Evolutionary conservation across 2,329 filamentous ascomycete species (phyloP).

Genomic region (Microdochium trichocladiopsis): DNA sequence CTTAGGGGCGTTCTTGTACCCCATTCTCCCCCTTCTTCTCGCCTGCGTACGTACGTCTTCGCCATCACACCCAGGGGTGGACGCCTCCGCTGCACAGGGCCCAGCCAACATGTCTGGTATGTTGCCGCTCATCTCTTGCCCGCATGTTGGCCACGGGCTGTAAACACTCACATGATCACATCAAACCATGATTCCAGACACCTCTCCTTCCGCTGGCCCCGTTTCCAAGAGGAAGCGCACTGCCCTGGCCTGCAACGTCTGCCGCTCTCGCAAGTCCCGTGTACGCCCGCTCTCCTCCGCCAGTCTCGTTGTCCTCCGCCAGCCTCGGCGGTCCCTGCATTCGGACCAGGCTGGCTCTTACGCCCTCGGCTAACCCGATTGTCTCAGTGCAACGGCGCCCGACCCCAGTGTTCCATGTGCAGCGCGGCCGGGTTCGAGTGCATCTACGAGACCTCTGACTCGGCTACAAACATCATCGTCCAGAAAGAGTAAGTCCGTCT

Average conservation of each 20-base stretch:
- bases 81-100: too few species aligned
- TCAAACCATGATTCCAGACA: neutral
- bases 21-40: too few species aligned
- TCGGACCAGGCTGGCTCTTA: conserved; percentile 3
- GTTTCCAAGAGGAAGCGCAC: neutral
- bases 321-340: neutral
- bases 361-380: neutral
- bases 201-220: neutral
- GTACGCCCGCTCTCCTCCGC: neutral
- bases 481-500: conserved; percentile 25
- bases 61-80: too few species aligned
- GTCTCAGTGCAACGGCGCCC: conserved; percentile 30
- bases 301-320: too few species aligned
- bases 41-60: too few species aligned
- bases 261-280: conserved; percentile 1
- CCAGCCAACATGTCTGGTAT: too few species aligned
- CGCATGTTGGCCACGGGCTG: neutral
- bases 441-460: conserved; percentile 27
- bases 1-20: too few species aligned
- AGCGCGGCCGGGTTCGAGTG: conserved; percentile 32
- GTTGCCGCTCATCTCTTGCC: too few species aligned
- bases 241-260: conserved; percentile 1
- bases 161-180: neutral
- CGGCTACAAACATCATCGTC: conserved; percentile 27
- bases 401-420: conserved; percentile 34